Percentiles rank a stretch among this genome's conserved stretches.
Conservation (phyloP, 164 flowering plant genomes). For the Echeveria elegans region DNA sequence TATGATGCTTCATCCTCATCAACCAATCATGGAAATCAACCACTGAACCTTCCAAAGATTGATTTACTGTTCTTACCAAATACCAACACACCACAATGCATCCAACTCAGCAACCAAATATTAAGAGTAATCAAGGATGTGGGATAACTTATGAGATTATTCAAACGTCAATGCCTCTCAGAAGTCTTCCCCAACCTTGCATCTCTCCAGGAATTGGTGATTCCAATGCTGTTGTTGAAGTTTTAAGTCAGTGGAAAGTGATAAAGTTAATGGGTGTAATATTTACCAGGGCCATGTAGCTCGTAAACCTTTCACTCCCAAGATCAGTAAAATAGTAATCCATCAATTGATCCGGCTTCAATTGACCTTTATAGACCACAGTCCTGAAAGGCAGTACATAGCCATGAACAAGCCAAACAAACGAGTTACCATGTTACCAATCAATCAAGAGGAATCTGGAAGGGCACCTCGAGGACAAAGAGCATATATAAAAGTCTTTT, state of each 20-base stretch:
- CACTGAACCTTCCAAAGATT: slow-evolving; percentile 60
- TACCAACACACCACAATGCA: slow-evolving; percentile 80
- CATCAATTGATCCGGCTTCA: slow-evolving; percentile 86
- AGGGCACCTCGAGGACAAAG: slow-evolving; percentile 87
- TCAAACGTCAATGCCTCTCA: slow-evolving; percentile 75
- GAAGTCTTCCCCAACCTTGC: slow-evolving; percentile 92
- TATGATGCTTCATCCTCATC: slow-evolving; percentile 33
- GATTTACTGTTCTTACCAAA: slow-evolving; percentile 74
- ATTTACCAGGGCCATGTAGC: slow-evolving; percentile 99
- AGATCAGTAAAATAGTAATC: slow-evolving; percentile 88
- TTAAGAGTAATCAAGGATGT: slow-evolving; percentile 60
- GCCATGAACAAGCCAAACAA: too few species aligned
- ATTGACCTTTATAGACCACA: slow-evolving; percentile 94
- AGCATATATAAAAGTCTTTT: slow-evolving; percentile 93
- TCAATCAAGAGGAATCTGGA: not conserved
- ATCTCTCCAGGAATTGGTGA: slow-evolving; percentile 52
- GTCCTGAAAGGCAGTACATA: too few species aligned
- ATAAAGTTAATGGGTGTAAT: slow-evolving; percentile 44
- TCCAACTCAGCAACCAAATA: slow-evolving; percentile 73
- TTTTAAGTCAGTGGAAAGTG: slow-evolving; percentile 54
- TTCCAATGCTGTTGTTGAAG: slow-evolving; percentile 75
- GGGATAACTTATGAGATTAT: slow-evolving; percentile 87
- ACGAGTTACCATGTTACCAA: not conserved
- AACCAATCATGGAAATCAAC: slow-evolving; percentile 48
- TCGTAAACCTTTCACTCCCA: slow-evolving; percentile 97